These are phyloP conservation scores for Sarocladium kiliense DNA, from an alignment of 2,329 filamentous ascomycete species.

Conservation along the genomic window DNA sequence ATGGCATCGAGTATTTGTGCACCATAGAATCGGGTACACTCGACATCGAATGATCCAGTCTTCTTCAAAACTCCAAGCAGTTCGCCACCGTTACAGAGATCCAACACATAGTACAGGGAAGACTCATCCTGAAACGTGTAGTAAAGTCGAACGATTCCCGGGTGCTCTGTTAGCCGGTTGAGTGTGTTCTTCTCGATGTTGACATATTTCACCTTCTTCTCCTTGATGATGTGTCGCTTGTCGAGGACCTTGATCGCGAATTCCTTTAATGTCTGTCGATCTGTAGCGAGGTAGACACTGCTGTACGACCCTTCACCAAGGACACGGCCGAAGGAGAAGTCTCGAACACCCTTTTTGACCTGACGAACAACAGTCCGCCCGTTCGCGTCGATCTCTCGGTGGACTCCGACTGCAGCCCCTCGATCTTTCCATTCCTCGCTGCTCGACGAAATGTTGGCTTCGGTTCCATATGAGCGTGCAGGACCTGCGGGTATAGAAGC, in stretches of 20 bases:
- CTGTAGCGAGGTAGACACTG: slow-evolving; percentile 87
- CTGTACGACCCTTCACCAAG: slow-evolving; percentile 97
- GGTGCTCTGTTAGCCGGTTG: slow-evolving; percentile 92
- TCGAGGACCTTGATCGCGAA: slow-evolving; percentile 98
- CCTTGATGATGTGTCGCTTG: slow-evolving; percentile 98
- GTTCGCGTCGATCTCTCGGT: slow-evolving; percentile 78
- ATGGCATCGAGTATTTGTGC: slow-evolving; percentile 95
- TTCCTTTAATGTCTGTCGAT: slow-evolving; percentile 89
- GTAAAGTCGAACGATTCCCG: slow-evolving; percentile 91
- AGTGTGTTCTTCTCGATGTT: slow-evolving; percentile 99
- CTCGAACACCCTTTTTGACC: slow-evolving; percentile 94
- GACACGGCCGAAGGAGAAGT: slow-evolving; percentile 88
- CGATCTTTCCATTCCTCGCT: slow-evolving; percentile 95
- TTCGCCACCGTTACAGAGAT: slow-evolving; percentile 88
- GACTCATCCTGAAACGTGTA: slow-evolving; percentile 98
- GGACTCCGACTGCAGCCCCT: slow-evolving; percentile 79
- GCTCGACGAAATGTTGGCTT: slow-evolving; percentile 44
- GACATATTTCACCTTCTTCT: slow-evolving; percentile 99
- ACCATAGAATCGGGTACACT: slow-evolving; percentile 90
- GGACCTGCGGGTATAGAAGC: slow-evolving; percentile 23
- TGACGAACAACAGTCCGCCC: slow-evolving; percentile 77
- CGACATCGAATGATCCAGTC: slow-evolving; percentile 88
- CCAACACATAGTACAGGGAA: slow-evolving; percentile 93
- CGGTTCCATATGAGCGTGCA: slow-evolving; percentile 27
- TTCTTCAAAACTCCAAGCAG: slow-evolving; percentile 89